phyloP scores from a whole-genome alignment of 148 eudicot genomes.

The Vaccinium darrowii region DNA sequence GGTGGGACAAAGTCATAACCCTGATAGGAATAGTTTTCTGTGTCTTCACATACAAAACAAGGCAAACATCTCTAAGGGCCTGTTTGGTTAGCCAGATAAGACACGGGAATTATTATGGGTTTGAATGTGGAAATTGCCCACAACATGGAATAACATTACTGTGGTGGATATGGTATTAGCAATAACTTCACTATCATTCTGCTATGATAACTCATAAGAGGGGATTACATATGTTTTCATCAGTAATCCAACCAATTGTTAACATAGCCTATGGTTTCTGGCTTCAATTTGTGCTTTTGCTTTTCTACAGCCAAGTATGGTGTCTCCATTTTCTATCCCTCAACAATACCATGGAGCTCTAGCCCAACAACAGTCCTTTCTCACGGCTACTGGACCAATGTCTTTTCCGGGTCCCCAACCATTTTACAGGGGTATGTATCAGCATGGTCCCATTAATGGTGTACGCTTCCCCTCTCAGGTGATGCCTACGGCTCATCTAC shows the following conservation, averaged over 20 bases:
- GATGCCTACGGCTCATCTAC: constrained; percentile 27
- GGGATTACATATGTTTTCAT: not conserved
- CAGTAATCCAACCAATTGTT: constrained; percentile 20
- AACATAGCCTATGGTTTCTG: constrained; percentile 30
- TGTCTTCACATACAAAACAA: not conserved
- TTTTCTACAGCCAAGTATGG: constrained; percentile 68
- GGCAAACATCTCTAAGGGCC: not conserved
- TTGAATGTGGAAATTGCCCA: not conserved
- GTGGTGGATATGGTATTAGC: not conserved
- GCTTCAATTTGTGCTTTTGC: constrained; percentile 5
- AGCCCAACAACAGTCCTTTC: constrained; percentile 90
- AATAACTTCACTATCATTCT: no score
- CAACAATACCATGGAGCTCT: constrained; percentile 81
- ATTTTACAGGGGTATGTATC: constrained; percentile 17
- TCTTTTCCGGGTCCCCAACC: constrained; percentile 18
- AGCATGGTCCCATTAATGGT: constrained; percentile 19
- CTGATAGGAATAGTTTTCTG: no score
- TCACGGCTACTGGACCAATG: constrained; percentile 67
- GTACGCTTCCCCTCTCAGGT: constrained; percentile 17
- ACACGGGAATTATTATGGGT: not conserved
- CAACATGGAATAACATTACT: not conserved
- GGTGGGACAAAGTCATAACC: not conserved
- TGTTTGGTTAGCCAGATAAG: not conserved
- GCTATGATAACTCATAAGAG: not conserved
- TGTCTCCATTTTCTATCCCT: constrained; percentile 75